Percentiles rank a stretch among this genome's conserved stretches.
These are phyloP conservation scores for Fragilariopsis cylindrus DNA, from an alignment of 108 stramenopile species.

Conservation along the genomic window DNA sequence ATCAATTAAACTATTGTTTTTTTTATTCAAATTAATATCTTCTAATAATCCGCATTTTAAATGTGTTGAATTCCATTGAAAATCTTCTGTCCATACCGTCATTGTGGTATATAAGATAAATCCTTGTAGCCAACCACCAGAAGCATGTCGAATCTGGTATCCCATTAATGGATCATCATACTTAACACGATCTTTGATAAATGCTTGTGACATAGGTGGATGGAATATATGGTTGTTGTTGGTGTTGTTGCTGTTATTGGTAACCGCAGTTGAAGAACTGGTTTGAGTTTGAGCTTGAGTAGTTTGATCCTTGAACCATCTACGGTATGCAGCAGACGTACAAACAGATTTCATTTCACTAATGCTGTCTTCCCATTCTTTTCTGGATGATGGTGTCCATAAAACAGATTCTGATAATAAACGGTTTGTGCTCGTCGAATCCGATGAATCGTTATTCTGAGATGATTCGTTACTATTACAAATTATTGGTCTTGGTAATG, in stretches of 20 bases:
- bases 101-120: conserved; percentile 68
- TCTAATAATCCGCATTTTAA: conserved; percentile 32
- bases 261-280: not conserved
- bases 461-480: conserved; percentile 12
- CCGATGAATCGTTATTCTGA: not conserved
- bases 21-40: not conserved
- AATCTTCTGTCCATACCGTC: conserved; percentile 71
- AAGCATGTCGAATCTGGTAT: conserved; percentile 57
- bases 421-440: not conserved
- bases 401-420: conserved; percentile 34
- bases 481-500: not conserved
- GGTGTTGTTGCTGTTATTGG: not conserved
- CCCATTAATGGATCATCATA: conserved; percentile 77
- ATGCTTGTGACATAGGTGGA: conserved; percentile 51
- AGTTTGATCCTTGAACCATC: conserved; percentile 14
- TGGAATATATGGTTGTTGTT: conserved; percentile 12
- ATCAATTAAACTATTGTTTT: conserved; percentile 17
- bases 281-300: not conserved
- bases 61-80: conserved; percentile 60
- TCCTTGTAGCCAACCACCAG: conserved; percentile 71
- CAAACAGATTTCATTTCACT: conserved; percentile 60
- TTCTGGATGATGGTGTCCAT: conserved; percentile 50
- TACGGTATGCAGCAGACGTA: conserved; percentile 46
- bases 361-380: conserved; percentile 69
- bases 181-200: conserved; percentile 72